Evolutionary conservation across 371 early-diverging fungal species (phyloP).

Genomic region (Gilbertella persicaria): DNA sequence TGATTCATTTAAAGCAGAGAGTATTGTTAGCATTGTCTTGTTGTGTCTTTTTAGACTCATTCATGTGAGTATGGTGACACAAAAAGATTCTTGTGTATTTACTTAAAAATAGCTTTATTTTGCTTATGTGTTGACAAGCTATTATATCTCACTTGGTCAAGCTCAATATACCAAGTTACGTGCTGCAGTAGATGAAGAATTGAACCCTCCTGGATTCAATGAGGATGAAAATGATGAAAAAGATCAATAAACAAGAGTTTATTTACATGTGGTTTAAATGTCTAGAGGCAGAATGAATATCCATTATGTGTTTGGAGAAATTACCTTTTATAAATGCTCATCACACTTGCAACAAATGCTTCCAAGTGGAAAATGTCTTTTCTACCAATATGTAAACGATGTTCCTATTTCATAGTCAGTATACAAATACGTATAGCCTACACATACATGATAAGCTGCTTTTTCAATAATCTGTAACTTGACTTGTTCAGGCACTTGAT

Average conservation of each 20-base stretch:
- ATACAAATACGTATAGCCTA: slow-evolving; percentile 16
- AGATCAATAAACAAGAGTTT: neutral
- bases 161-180: slow-evolving; percentile 35
- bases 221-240: slow-evolving; percentile 18
- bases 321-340: slow-evolving; percentile 69
- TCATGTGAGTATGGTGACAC: too few species aligned
- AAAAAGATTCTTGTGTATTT: slow-evolving; percentile 4
- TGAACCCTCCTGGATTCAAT: slow-evolving; percentile 22
- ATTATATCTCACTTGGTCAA: slow-evolving; percentile 31
- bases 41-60: slow-evolving; percentile 32
- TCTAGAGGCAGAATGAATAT: neutral
- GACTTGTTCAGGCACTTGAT: slow-evolving; percentile 62
- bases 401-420: slow-evolving; percentile 62
- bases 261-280: slow-evolving; percentile 14
- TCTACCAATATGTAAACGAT: slow-evolving; percentile 82
- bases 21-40: slow-evolving; percentile 44
- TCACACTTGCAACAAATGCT: slow-evolving; percentile 91
- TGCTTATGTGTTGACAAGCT: slow-evolving; percentile 37
- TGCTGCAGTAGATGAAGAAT: slow-evolving; percentile 25
- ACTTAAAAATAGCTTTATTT: slow-evolving; percentile 37
- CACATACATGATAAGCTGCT: slow-evolving; percentile 86
- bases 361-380: slow-evolving; percentile 98
- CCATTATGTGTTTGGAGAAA: too few species aligned
- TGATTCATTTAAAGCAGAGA: slow-evolving; percentile 30
- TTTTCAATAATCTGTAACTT: slow-evolving; percentile 67